A percentile compares a stretch with the other conserved stretches of the same genome.
Evolutionary conservation across 106 monocot genomes (phyloP).

Genomic region (Dendrobium chrysotoxum): DNA sequence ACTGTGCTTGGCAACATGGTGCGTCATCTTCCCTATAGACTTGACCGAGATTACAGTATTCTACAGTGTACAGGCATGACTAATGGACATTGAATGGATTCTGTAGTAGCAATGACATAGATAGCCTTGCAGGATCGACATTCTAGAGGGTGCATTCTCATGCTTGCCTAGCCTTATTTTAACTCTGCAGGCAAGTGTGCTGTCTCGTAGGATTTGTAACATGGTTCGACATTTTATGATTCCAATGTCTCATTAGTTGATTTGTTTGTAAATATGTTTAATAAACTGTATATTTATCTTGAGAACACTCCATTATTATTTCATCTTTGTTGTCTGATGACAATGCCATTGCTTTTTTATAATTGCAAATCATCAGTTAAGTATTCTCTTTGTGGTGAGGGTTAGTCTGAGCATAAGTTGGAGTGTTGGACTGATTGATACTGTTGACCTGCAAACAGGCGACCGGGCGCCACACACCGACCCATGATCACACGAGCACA

Average conservation of each 20-base stretch:
- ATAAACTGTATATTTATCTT: not conserved
- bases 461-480: too few relatives aligned
- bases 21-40: too few relatives aligned
- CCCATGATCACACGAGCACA: too few relatives aligned
- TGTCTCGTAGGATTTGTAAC: not conserved
- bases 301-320: not conserved
- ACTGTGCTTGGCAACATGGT: not conserved
- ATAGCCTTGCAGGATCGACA: not conserved
- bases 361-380: too few relatives aligned
- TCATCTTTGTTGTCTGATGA: too few relatives aligned
- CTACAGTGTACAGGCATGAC: not conserved
- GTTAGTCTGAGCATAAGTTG: too few relatives aligned
- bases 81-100: not conserved
- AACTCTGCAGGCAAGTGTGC: not conserved
- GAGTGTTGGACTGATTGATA: too few relatives aligned
- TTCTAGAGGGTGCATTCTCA: not conserved
- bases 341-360: too few relatives aligned
- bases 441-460: too few relatives aligned
- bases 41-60: not conserved
- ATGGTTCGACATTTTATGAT: not conserved
- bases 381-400: too few relatives aligned
- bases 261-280: slow-evolving; percentile 7
- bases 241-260: not conserved
- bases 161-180: not conserved
- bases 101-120: not conserved